A percentile compares a stretch with the other conserved stretches of the same genome.
phyloP scores from a whole-genome alignment of 306 rosid species.

The Lablab purpureus region DNA sequence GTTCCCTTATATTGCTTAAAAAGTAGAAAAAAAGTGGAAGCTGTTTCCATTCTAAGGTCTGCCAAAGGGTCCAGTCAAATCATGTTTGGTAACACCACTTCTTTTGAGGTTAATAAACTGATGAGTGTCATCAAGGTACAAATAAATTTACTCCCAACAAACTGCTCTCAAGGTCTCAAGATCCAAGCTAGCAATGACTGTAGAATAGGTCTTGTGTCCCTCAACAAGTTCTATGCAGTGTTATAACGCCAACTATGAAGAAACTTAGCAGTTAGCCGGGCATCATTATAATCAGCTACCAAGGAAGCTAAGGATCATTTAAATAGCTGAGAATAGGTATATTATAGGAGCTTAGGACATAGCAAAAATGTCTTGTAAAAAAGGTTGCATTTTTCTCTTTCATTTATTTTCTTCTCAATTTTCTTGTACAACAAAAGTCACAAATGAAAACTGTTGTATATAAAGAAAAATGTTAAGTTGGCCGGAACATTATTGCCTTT shows the following conservation, averaged over 20 bases:
- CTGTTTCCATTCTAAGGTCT: constrained; percentile 39
- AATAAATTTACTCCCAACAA: constrained; percentile 18
- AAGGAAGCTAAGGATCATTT: constrained; percentile 38
- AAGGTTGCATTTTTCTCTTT: constrained; percentile 35
- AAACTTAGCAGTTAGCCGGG: constrained; percentile 39
- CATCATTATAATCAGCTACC: constrained; percentile 24
- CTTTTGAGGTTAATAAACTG: constrained; percentile 36
- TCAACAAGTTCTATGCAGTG: constrained; percentile 27
- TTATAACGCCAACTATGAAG: constrained; percentile 36
- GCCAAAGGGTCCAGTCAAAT: constrained; percentile 22
- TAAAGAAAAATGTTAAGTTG: constrained; percentile 31
- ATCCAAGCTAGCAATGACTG: constrained; percentile 43
- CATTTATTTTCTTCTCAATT: constrained; percentile 14
- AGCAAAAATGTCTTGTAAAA: constrained; percentile 31
- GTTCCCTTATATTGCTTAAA: constrained; percentile 34
- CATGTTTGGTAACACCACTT: constrained; percentile 36
- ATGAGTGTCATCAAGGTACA: constrained; percentile 21
- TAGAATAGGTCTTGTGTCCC: constrained; percentile 13
- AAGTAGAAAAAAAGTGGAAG: constrained; percentile 35
- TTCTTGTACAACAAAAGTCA: constrained; percentile 45
- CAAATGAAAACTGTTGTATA: constrained; percentile 38
- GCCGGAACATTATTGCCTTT: background rate
- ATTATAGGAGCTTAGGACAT: constrained; percentile 32
- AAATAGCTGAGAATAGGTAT: constrained; percentile 25
- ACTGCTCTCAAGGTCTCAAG: constrained; percentile 40